Evolutionary conservation across 1,284 basidiomycete species (phyloP), one percentile per base, ranked within the genome.

Genomic region (Heliocybe sulcata): DNA sequence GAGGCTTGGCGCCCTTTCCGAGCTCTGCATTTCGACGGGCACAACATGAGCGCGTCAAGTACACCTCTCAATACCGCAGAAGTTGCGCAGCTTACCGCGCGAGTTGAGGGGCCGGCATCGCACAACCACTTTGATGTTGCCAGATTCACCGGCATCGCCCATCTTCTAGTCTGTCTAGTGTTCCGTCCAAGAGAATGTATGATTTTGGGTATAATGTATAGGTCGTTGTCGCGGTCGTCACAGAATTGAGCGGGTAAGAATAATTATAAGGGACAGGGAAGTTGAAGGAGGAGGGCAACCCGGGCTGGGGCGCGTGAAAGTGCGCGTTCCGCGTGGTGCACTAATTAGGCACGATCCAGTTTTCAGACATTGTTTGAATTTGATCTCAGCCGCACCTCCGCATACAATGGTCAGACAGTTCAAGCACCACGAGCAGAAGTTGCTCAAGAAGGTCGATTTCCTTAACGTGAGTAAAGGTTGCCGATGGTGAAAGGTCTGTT

Each of bases 71-170:
- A 49, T 4, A 16, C 47, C 12, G 55, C 29, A 52, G 11, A 55
- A 47, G 55, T 51, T 56, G 27, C 45, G 51, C 57, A 45, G 75
- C 84, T 63, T 65, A 94, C 94, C 94, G 73, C 94, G 84, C 64
- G 86, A 75, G 72, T 98, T 98, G 71, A 98, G 86, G 55, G 94
- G 94, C 60, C 94, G 82, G 78, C 94, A 97, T 87, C 94, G 85
- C 59, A 96, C 93, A 55, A 96, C 93, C 70, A 96, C 93, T 74
- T 91, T 96, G 82, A 96, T 96, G 75, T 96, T 96, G 55, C 92
- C 92, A 63, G n/a, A n/a, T n/a, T 82, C 84, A 56, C 85, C 84
- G 60, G 75, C 78, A 62, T 82, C 79, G 57, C 74, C 73, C 79
- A 81, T 81, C 65, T 79, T 77, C 38, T 42, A 42, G 38, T 42